A percentile compares a stretch with the other conserved stretches of the same genome.
Evolutionary conservation across 2,329 filamentous ascomycete genomes (phyloP).

Genomic region (Cordyceps militaris): DNA sequence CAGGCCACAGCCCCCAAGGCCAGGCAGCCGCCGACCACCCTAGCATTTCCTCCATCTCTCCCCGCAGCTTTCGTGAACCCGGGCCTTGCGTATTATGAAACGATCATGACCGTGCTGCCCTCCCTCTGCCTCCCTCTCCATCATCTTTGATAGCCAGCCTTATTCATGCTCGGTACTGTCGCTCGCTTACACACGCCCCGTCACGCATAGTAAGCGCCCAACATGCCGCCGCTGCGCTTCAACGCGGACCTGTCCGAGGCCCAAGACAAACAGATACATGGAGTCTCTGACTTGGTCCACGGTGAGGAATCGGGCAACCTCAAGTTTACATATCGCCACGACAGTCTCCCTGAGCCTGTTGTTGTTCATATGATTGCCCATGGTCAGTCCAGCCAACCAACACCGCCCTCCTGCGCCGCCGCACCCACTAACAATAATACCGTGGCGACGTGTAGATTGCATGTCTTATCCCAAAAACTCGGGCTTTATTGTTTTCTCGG

Average conservation of each 20-base stretch:
- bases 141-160: no score
- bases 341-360: neutral
- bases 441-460: neutral
- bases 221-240: neutral
- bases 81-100: neutral
- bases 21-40: neutral
- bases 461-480: neutral
- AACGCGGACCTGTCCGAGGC: neutral
- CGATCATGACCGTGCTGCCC: neutral
- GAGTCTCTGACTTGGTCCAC: neutral
- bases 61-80: neutral
- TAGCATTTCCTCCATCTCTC: neutral
- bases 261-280: neutral
- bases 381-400: neutral
- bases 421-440: neutral
- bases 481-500: slow-evolving; percentile 2
- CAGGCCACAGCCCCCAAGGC: neutral
- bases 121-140: neutral
- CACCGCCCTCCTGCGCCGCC: neutral
- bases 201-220: neutral
- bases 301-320: neutral
- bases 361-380: slow-evolving; percentile 8
- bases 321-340: neutral
- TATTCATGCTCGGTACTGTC: no score
- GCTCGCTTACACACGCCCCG: neutral